These are phyloP conservation scores for Cyberlindnera subsufficiens DNA, from an alignment of 805 yeast species.

Conservation along the genomic window DNA sequence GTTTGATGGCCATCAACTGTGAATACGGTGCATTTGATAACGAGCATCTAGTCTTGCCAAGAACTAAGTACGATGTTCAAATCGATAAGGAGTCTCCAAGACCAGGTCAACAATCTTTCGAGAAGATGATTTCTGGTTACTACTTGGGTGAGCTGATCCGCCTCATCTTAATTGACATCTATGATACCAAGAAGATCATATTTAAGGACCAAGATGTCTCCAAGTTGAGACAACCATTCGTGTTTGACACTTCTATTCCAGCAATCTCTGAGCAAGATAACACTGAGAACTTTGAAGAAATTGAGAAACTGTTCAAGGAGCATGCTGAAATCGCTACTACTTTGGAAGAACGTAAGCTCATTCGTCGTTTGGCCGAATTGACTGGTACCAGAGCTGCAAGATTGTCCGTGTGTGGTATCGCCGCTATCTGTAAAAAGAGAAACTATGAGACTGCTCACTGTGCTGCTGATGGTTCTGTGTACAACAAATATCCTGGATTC, in stretches of 20 bases:
- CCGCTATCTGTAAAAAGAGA: conserved; percentile 88
- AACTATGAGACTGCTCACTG: conserved; percentile 71
- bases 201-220: conserved; percentile 66
- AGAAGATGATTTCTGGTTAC: conserved; percentile 96
- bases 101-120: conserved; percentile 93
- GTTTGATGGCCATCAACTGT: conserved; percentile 94
- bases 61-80: conserved; percentile 79
- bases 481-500: conserved; percentile 90
- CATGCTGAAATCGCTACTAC: conserved; percentile 63
- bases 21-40: conserved; percentile 98
- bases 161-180: conserved; percentile 68
- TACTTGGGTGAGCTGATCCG: conserved; percentile 91
- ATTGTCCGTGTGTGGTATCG: conserved; percentile 89
- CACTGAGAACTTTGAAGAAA: conserved; percentile 72
- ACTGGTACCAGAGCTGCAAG: conserved; percentile 92
- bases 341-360: conserved; percentile 69
- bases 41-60: conserved; percentile 77
- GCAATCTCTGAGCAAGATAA: conserved; percentile 86
- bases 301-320: conserved; percentile 56
- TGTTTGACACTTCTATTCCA: conserved; percentile 87
- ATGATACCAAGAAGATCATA: conserved; percentile 49
- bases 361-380: conserved; percentile 78
- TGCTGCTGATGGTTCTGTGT: conserved; percentile 97
- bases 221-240: conserved; percentile 55
- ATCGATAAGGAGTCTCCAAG: conserved; percentile 88